Percentiles rank a stretch among this genome's conserved stretches.
Conservation (phyloP, 163 green algal genomes). For the Trebouxiophyceae sp. region DNA sequence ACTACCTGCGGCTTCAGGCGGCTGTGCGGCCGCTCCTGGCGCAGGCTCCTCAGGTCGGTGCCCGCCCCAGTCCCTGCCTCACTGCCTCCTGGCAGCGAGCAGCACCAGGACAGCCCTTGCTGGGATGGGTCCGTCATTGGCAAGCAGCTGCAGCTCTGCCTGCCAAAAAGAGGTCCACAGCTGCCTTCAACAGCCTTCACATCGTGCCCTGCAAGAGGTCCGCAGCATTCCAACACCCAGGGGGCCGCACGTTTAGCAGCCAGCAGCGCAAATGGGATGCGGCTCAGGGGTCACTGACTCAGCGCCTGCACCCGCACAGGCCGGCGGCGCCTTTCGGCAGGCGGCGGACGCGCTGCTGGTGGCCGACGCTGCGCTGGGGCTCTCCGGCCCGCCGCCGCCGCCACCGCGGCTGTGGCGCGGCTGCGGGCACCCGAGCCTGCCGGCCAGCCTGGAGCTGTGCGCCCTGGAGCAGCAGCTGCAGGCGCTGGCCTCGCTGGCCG, state of each 20-base stretch:
- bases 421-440: conserved; percentile 59
- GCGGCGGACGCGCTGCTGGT: not conserved
- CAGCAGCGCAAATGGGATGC: not conserved
- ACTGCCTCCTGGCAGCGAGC: not conserved
- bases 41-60: not conserved
- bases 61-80: not conserved
- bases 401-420: conserved; percentile 71
- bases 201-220: no score
- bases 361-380: conserved; percentile 21
- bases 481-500: conserved; percentile 3
- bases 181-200: no score
- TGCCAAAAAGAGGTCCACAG: not conserved
- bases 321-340: not conserved
- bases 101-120: not conserved
- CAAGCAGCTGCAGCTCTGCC: not conserved
- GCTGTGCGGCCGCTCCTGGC: conserved; percentile 21
- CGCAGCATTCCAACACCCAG: no score
- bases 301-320: no score
- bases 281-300: not conserved
- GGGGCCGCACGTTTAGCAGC: no score
- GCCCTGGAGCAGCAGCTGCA: conserved; percentile 15
- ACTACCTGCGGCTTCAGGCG: conserved; percentile 3
- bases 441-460: conserved; percentile 39
- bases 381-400: conserved; percentile 22
- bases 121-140: no score